Conservation (phyloP, 208 protist species). For the Blastocrithidia nonstop region DNA sequence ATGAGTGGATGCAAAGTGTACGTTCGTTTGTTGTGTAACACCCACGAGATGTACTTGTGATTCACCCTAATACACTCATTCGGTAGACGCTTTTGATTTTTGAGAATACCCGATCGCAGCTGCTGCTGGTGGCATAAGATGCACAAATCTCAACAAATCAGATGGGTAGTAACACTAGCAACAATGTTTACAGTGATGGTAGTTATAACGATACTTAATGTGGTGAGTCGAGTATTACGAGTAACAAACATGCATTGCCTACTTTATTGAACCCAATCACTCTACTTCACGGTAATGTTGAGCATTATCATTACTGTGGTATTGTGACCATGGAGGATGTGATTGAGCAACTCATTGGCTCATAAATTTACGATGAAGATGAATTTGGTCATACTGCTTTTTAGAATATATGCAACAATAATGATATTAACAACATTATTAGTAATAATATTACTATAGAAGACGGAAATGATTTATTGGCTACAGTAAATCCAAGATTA, state of each 20-base stretch:
- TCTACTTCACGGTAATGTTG: too few relatives aligned
- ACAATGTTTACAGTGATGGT: neutral
- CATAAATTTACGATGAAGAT: slow-evolving; percentile 75
- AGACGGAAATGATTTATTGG: too few relatives aligned
- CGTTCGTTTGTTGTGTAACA: slow-evolving; percentile 31
- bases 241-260: slow-evolving; percentile 3
- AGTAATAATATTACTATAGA: neutral
- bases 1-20: slow-evolving; percentile 20
- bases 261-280: neutral
- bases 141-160: neutral
- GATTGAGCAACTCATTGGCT: slow-evolving; percentile 50
- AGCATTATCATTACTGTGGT: too few relatives aligned
- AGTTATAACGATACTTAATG: neutral
- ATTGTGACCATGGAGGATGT: slow-evolving; percentile 73
- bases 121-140: slow-evolving; percentile 36
- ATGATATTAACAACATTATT: slow-evolving; percentile 1
- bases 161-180: neutral
- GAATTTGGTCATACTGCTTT: slow-evolving; percentile 7
- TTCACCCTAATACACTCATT: slow-evolving; percentile 20
- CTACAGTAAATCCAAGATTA: too few relatives aligned
- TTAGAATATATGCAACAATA: neutral
- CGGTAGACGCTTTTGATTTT: slow-evolving; percentile 44
- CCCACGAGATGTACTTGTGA: slow-evolving; percentile 34
- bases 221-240: neutral
- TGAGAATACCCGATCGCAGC: slow-evolving; percentile 22